These are phyloP conservation scores for Nemania serpens DNA, from an alignment of 2,329 filamentous ascomycete species.

Conservation along the genomic window DNA sequence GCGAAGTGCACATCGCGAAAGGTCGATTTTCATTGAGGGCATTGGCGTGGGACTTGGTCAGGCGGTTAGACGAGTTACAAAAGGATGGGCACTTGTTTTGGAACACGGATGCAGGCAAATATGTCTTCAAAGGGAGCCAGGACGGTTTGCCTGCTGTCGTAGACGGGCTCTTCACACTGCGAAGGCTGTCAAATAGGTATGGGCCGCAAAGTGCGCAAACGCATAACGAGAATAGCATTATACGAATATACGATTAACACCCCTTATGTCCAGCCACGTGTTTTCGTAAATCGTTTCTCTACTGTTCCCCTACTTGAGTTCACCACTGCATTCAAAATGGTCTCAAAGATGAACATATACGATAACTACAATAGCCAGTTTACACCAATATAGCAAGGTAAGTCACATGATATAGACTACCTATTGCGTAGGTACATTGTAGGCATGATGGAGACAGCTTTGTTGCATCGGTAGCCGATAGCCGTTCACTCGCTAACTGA, in stretches of 20 bases:
- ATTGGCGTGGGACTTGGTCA: slow-evolving; percentile 6
- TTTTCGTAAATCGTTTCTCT: too few species aligned
- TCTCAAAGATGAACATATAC: too few species aligned
- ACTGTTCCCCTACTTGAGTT: too few species aligned
- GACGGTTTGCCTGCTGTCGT: not conserved
- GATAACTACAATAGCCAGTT: too few species aligned
- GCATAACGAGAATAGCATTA: slow-evolving; percentile 13
- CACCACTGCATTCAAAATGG: too few species aligned
- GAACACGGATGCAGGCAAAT: not conserved
- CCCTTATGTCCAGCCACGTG: not conserved
- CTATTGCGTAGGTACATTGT: too few species aligned
- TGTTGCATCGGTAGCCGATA: too few species aligned
- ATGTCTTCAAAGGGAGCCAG: not conserved
- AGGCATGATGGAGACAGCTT: too few species aligned
- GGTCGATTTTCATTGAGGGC: not conserved
- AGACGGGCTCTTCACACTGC: not conserved
- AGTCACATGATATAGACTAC: too few species aligned
- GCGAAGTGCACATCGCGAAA: not conserved
- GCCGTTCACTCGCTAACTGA: too few species aligned
- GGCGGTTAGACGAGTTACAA: not conserved
- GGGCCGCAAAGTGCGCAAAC: not conserved
- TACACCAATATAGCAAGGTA: too few species aligned
- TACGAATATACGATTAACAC: slow-evolving; percentile 13
- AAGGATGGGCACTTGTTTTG: slow-evolving; percentile 1
- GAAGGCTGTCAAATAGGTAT: not conserved